These are phyloP conservation scores for Trametes sp. DNA, from an alignment of 1,284 basidiomycete species.

Conservation along the genomic window DNA sequence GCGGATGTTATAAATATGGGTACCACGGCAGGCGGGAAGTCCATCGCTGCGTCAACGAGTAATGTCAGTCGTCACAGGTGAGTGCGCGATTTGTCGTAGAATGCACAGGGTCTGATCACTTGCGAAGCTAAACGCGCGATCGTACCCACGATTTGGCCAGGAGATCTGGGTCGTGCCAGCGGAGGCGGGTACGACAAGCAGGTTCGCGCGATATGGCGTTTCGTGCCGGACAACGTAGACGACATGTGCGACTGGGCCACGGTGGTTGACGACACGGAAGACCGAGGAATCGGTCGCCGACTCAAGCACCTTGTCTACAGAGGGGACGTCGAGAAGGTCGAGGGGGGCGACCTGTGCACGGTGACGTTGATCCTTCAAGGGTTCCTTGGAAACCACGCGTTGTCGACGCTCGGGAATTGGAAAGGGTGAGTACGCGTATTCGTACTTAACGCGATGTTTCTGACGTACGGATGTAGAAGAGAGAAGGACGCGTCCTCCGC, in stretches of 20 bases:
- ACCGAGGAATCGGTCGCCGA: background rate
- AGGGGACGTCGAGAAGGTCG: background rate
- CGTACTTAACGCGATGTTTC: background rate
- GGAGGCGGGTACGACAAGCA: background rate
- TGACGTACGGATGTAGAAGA: too few relatives aligned
- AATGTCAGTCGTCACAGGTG: background rate
- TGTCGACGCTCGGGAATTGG: background rate
- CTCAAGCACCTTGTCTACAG: background rate
- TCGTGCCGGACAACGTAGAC: background rate
- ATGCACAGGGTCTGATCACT: background rate
- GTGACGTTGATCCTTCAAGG: background rate
- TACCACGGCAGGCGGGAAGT: background rate
- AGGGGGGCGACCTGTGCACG: background rate
- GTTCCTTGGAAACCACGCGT: background rate
- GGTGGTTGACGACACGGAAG: background rate
- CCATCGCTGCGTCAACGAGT: too few relatives aligned
- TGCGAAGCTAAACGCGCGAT: background rate
- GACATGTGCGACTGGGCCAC: background rate
- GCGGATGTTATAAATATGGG: too few relatives aligned
- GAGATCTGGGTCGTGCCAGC: background rate
- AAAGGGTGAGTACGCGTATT: background rate
- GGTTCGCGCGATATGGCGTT: background rate
- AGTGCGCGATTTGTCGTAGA: background rate
- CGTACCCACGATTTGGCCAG: background rate
- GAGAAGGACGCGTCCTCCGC: background rate